A percentile compares a stretch with the other conserved stretches of the same genome.
Conservation (phyloP, 345 rosid genomes). For the Orychophragmus violaceus region DNA sequence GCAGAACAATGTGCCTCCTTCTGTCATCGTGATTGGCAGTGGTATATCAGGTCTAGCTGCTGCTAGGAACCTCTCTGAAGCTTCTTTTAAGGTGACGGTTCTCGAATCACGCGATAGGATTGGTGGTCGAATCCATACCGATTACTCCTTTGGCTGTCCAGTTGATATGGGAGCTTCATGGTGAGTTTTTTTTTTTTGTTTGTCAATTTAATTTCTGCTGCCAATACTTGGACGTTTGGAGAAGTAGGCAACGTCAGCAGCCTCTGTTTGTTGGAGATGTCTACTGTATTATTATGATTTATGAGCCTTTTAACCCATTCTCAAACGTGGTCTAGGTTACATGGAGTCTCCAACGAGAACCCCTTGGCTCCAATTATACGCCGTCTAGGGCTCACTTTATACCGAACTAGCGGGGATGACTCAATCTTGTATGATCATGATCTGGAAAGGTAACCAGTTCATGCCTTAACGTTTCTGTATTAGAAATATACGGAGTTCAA, state of each 20-base stretch:
- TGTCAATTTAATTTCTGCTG: too few species aligned
- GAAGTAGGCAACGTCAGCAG: too few species aligned
- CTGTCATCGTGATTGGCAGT: constrained; percentile 77
- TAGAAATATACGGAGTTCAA: neutral
- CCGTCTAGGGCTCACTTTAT: constrained; percentile 60
- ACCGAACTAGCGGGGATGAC: constrained; percentile 88
- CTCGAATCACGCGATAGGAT: constrained; percentile 82
- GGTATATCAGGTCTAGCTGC: constrained; percentile 93
- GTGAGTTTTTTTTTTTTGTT: constrained; percentile 23
- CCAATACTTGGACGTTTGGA: too few species aligned
- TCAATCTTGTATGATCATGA: constrained; percentile 91
- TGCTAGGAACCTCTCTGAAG: constrained; percentile 60
- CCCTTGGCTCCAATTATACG: constrained; percentile 85
- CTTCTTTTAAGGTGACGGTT: constrained; percentile 64
- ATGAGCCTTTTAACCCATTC: neutral
- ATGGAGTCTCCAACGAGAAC: constrained; percentile 87
- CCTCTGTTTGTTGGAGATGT: neutral
- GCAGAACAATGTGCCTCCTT: constrained; percentile 44
- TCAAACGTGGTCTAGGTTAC: constrained; percentile 50
- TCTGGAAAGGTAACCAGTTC: constrained; percentile 64
- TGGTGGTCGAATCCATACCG: constrained; percentile 91
- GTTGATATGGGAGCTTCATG: constrained; percentile 93
- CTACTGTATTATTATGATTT: too few species aligned
- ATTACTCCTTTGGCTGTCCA: constrained; percentile 84
- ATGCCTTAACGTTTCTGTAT: neutral